These are phyloP conservation scores for Brasilioporus rufonigricans DNA, from an alignment of 768 basidiomycete species.

Conservation along the genomic window DNA sequence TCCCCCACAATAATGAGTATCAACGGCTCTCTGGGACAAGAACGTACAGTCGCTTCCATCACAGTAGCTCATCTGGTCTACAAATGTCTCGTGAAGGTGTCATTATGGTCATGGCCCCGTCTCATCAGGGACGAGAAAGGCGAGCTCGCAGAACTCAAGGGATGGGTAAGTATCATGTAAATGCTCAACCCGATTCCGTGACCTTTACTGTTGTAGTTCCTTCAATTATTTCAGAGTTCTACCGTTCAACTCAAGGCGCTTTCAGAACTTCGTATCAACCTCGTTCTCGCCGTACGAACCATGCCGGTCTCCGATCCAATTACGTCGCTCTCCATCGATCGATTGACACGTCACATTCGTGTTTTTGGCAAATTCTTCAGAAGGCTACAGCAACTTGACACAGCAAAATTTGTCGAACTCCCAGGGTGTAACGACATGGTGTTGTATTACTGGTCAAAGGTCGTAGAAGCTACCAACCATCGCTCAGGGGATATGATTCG, in stretches of 20 bases:
- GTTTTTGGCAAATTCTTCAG: constrained; percentile 81
- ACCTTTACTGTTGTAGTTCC: constrained; percentile 42
- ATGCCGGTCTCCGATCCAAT: constrained; percentile 35
- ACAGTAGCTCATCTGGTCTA: constrained; percentile 65
- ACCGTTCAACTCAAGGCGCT: constrained; percentile 54
- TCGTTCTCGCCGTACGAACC: constrained; percentile 45
- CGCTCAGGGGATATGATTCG: constrained; percentile 50
- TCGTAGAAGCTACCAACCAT: constrained; percentile 61
- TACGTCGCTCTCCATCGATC: constrained; percentile 46
- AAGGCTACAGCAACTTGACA: constrained; percentile 62
- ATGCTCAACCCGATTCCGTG: not conserved
- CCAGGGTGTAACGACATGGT: constrained; percentile 66
- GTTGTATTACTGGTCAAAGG: constrained; percentile 79
- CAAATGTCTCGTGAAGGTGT: constrained; percentile 72
- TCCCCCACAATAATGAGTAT: constrained; percentile 35
- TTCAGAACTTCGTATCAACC: constrained; percentile 53
- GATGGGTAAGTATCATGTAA: constrained; percentile 47
- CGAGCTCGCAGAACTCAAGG: constrained; percentile 42
- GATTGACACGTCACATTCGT: constrained; percentile 66
- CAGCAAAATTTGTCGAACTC: constrained; percentile 57
- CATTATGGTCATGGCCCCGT: constrained; percentile 67
- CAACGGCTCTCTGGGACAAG: constrained; percentile 32
- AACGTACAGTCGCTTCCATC: constrained; percentile 45
- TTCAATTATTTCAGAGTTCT: constrained; percentile 59
- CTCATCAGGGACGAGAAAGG: constrained; percentile 43